Evolutionary conservation across 176 grass and related monocot genomes (phyloP).

Genomic region (Tuctoria greenei): DNA sequence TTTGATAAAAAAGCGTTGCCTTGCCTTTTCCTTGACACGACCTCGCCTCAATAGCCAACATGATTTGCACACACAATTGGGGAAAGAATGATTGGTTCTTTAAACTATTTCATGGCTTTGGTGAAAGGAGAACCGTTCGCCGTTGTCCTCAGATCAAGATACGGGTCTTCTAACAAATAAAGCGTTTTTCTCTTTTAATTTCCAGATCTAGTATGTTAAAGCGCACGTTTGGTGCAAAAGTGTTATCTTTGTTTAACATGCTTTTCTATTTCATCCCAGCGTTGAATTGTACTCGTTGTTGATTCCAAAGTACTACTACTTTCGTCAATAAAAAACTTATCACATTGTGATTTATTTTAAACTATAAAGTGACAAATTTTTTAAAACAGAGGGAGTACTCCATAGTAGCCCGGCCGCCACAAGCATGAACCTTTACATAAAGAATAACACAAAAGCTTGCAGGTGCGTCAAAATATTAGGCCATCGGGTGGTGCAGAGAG

Average conservation of each 20-base stretch:
- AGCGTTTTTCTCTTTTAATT: not conserved
- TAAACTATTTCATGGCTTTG: not conserved
- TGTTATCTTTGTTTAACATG: not conserved
- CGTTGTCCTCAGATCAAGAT: not conserved
- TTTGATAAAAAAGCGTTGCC: not conserved
- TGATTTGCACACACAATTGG: not conserved
- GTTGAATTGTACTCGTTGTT: constrained; percentile 13
- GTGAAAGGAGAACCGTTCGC: not conserved
- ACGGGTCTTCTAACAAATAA: not conserved
- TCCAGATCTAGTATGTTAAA: not conserved
- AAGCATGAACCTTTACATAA: not conserved
- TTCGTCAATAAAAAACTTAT: too few species aligned
- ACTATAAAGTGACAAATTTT: too few species aligned
- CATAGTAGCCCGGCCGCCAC: too few species aligned
- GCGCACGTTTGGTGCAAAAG: not conserved
- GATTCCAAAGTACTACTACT: too few species aligned
- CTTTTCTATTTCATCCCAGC: not conserved
- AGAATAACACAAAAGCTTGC: not conserved
- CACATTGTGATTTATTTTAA: too few species aligned
- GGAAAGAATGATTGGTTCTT: not conserved
- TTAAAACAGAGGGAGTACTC: too few species aligned
- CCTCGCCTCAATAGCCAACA: not conserved
- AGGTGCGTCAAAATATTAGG: not conserved
- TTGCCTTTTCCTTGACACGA: not conserved
- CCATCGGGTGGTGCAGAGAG: constrained; percentile 15